These are phyloP conservation scores for Selaginella tamariscina DNA, from an alignment of 75 land plant species.

Conservation along the genomic window DNA sequence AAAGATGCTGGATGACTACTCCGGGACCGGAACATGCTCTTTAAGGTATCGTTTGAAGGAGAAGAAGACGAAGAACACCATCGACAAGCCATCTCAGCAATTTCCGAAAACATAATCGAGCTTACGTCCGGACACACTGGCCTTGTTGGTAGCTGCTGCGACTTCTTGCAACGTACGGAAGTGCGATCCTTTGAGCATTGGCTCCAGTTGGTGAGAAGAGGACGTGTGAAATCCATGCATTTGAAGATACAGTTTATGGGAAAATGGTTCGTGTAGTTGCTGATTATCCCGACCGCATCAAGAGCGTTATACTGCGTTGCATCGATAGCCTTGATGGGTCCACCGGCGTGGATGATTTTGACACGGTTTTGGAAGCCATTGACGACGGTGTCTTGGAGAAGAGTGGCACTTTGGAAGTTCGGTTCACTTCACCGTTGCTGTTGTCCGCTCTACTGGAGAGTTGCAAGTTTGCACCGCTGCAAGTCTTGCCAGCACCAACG, in stretches of 20 bases:
- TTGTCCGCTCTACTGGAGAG: background rate
- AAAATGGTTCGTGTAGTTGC: background rate
- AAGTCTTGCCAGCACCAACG: background rate
- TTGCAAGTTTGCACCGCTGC: background rate
- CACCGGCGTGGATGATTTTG: no score
- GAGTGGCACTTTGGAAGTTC: background rate
- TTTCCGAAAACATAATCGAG: no score
- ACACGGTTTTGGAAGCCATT: background rate
- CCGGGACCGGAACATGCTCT: no score
- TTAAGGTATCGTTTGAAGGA: no score
- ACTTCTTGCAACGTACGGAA: no score
- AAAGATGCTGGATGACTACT: background rate
- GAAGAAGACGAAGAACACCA: background rate
- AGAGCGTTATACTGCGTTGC: background rate
- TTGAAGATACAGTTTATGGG: background rate
- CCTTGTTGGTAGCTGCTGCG: no score
- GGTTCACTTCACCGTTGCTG: background rate
- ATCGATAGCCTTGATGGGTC: no score
- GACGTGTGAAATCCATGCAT: background rate
- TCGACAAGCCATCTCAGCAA: background rate
- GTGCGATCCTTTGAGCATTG: background rate
- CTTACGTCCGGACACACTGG: background rate
- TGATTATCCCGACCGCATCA: background rate
- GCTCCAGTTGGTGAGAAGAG: background rate
- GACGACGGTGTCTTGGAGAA: background rate